phyloP scores from a whole-genome alignment of 2,329 filamentous ascomycete genomes.

The Celoporthe dispersa region DNA sequence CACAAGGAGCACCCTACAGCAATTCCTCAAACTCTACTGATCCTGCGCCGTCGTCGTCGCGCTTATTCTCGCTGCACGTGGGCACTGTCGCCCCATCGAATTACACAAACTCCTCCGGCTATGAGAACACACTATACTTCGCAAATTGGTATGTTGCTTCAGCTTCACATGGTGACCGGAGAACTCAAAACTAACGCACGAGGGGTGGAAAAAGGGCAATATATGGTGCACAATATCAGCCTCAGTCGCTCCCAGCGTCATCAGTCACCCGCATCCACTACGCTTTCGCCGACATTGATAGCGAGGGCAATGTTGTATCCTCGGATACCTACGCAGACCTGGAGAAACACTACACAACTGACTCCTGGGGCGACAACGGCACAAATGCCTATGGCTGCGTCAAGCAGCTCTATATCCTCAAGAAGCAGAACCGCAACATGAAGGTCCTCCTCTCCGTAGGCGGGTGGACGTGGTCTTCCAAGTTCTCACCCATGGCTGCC shows the following conservation, averaged over 20 bases:
- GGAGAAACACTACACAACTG: conserved; percentile 70
- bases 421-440: conserved; percentile 75
- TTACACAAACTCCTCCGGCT: conserved; percentile 23
- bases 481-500: conserved; percentile 67
- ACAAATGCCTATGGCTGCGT: conserved; percentile 77
- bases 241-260: conserved; percentile 68
- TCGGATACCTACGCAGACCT: conserved; percentile 67
- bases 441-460: conserved; percentile 83
- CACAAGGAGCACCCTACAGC: neutral
- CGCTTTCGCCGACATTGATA: conserved; percentile 52
- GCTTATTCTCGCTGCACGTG: neutral
- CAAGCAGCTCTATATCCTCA: conserved; percentile 77
- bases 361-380: conserved; percentile 62
- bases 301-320: conserved; percentile 54
- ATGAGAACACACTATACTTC: conserved; percentile 55
- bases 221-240: conserved; percentile 57
- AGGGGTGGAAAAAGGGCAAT: conserved; percentile 42
- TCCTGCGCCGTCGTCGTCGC: neutral
- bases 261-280: conserved; percentile 77
- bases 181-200: neutral
- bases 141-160: conserved; percentile 53
- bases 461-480: conserved; percentile 76
- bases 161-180: neutral
- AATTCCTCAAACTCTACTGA: conserved; percentile 15
- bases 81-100: neutral